Evolutionary conservation across 2,329 filamentous ascomycete genomes (phyloP).

Genomic region (Dothistroma pini): DNA sequence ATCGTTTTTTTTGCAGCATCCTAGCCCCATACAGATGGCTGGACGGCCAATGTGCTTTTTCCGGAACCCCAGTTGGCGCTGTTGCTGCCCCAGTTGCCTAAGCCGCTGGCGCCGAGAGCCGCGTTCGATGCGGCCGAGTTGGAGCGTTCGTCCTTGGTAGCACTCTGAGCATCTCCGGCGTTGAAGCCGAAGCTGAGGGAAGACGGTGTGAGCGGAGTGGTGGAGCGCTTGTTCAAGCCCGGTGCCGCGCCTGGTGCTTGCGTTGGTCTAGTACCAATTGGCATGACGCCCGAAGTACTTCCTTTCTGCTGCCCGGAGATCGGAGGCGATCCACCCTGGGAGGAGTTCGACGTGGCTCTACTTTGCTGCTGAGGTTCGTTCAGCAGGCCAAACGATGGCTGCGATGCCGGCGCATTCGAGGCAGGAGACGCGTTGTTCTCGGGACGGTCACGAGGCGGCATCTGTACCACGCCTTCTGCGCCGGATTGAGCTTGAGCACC

Average conservation of each 20-base stretch:
- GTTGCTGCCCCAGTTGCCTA: conserved; percentile 71
- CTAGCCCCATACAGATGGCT: conserved; percentile 93
- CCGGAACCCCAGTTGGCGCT: conserved; percentile 76
- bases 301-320: conserved; percentile 57
- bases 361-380: conserved; percentile 61
- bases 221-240: conserved; percentile 73
- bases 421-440: conserved; percentile 82
- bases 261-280: conserved; percentile 85
- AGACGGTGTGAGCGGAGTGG: conserved; percentile 79
- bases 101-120: conserved; percentile 36
- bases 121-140: conserved; percentile 59
- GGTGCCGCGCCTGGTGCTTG: conserved; percentile 55
- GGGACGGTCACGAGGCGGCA: conserved; percentile 46
- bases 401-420: conserved; percentile 55
- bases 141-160: conserved; percentile 52
- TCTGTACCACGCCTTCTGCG: conserved; percentile 52
- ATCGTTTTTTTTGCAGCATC: conserved; percentile 5
- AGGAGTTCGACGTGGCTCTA: conserved; percentile 79
- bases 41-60: conserved; percentile 75
- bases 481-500: conserved; percentile 51
- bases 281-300: conserved; percentile 67
- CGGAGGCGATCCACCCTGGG: conserved; percentile 77
- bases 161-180: conserved; percentile 47
- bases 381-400: conserved; percentile 40
- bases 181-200: conserved; percentile 72